A percentile compares a stretch with the other conserved stretches of the same genome.
Evolutionary conservation across 2,329 filamentous ascomycete genomes (phyloP).

Genomic region (Venturia oleaginea): DNA sequence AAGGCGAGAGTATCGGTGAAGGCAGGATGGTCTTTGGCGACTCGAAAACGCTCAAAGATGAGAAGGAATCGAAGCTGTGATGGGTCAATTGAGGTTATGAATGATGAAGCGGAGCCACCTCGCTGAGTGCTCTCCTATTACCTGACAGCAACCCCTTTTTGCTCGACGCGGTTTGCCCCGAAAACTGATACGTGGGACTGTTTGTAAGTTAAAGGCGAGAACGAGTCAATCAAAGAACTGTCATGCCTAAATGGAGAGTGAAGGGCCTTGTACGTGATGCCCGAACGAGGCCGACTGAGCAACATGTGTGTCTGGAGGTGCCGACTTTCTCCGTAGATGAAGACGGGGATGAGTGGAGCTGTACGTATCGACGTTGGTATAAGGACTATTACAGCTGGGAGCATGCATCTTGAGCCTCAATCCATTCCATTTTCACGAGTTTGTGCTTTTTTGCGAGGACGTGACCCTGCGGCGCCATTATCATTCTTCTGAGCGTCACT

Average conservation of each 20-base stretch:
- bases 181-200: neutral
- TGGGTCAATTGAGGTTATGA: neutral
- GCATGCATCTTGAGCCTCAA: neutral
- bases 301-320: neutral
- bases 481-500: neutral
- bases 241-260: neutral
- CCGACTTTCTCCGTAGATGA: neutral
- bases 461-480: neutral
- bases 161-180: neutral
- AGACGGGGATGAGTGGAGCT: neutral
- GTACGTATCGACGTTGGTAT: neutral
- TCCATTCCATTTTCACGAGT: neutral
- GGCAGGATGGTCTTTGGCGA: neutral
- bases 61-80: constrained; percentile 1
- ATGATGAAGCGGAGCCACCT: neutral
- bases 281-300: neutral
- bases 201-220: neutral
- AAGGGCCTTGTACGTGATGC: neutral
- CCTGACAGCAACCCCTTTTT: neutral
- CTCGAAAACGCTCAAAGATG: neutral
- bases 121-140: neutral
- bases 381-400: neutral
- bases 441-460: neutral
- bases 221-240: neutral
- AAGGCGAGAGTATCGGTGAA: neutral